phyloP scores from a whole-genome alignment of 2,329 filamentous ascomycete genomes.

The Neofusicoccum cordaticola region DNA sequence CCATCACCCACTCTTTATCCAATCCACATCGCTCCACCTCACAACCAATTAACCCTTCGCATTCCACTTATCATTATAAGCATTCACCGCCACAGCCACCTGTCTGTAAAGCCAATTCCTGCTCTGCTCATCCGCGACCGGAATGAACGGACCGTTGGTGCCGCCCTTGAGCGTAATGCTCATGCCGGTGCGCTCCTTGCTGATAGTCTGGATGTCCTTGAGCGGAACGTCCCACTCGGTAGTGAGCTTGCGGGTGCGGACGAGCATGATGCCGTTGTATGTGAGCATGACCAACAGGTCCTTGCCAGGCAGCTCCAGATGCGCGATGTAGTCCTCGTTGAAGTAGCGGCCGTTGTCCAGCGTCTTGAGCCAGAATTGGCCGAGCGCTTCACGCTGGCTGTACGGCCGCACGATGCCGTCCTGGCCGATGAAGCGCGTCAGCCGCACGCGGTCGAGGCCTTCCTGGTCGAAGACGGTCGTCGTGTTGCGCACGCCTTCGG shows the following conservation, averaged over 20 bases:
- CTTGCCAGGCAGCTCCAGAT: constrained; percentile 84
- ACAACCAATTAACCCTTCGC: constrained; percentile 48
- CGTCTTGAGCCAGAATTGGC: constrained; percentile 98
- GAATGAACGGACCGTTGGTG: constrained; percentile 90
- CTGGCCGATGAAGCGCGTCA: constrained; percentile 84
- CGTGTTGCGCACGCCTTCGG: constrained; percentile 96
- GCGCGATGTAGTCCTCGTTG: constrained; percentile 94
- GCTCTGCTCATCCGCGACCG: constrained; percentile 80
- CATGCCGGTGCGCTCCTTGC: constrained; percentile 92
- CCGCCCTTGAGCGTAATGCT: constrained; percentile 85
- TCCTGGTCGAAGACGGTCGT: constrained; percentile 97
- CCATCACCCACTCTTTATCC: not conserved
- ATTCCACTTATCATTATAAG: constrained; percentile 66
- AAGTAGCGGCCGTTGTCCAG: constrained; percentile 97
- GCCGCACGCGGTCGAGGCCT: constrained; percentile 89
- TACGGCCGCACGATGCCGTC: constrained; percentile 95
- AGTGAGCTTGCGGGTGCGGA: constrained; percentile 78
- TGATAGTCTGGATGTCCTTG: constrained; percentile 95
- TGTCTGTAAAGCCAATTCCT: constrained; percentile 66
- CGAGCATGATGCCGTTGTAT: constrained; percentile 75
- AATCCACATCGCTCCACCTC: not conserved
- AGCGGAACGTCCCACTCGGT: constrained; percentile 96
- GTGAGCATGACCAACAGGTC: constrained; percentile 74
- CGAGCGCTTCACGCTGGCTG: constrained; percentile 88
- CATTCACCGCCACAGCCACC: constrained; percentile 65